phyloP scores from a whole-genome alignment of 2,329 filamentous ascomycete species.

The Calonectria honghensis region DNA sequence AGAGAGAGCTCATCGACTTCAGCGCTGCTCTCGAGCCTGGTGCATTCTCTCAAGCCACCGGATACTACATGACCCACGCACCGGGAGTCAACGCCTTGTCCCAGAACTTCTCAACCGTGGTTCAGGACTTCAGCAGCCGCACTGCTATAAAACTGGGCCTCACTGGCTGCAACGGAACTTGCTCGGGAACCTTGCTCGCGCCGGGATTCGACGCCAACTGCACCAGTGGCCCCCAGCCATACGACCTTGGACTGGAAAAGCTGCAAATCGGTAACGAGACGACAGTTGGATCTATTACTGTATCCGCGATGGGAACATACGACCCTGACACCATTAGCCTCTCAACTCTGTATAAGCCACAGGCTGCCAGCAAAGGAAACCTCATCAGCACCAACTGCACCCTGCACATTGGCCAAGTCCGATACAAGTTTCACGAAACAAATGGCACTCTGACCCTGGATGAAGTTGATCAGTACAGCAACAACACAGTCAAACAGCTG shows the following conservation, averaged over 20 bases:
- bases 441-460: slow-evolving; percentile 31
- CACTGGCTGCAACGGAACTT: slow-evolving; percentile 27
- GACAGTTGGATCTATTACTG: slow-evolving; percentile 15
- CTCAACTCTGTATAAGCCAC: slow-evolving; percentile 27
- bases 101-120: slow-evolving; percentile 27
- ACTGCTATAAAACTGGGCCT: not conserved
- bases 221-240: slow-evolving; percentile 4
- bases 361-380: not conserved
- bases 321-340: slow-evolving; percentile 9
- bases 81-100: slow-evolving; percentile 6
- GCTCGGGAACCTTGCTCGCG: slow-evolving; percentile 26
- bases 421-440: slow-evolving; percentile 20
- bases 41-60: slow-evolving; percentile 24
- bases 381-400: slow-evolving; percentile 34
- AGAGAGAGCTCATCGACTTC: slow-evolving; percentile 1
- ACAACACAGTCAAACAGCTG: slow-evolving; percentile 8
- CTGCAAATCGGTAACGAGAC: slow-evolving; percentile 16
- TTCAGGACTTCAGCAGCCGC: slow-evolving; percentile 29
- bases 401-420: slow-evolving; percentile 26
- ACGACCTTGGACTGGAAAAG: slow-evolving; percentile 11
- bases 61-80: slow-evolving; percentile 34
- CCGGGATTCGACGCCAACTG: slow-evolving; percentile 31
- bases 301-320: not conserved
- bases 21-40: not conserved
- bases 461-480: not conserved